Percentiles rank a stretch among this genome's conserved stretches.
Conservation (phyloP, 345 rosid species). For the Pugionium dolabratum region DNA sequence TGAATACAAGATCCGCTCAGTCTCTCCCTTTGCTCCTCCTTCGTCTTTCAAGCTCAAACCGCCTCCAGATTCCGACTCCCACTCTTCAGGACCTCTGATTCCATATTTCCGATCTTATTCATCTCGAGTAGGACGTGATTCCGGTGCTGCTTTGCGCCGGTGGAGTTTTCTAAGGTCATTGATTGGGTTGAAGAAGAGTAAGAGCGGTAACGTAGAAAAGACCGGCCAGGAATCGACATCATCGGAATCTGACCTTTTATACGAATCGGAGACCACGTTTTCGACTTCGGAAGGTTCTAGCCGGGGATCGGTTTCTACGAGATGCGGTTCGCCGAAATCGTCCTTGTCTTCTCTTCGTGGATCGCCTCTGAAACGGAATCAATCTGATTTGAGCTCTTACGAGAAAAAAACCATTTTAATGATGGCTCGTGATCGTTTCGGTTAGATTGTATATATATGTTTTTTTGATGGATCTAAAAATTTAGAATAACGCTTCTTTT, state of each 20-base stretch:
- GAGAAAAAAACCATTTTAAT: slow-evolving; percentile 15
- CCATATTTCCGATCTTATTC: slow-evolving; percentile 26
- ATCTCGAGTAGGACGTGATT: not conserved
- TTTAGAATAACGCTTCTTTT: not conserved
- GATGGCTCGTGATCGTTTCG: slow-evolving; percentile 22
- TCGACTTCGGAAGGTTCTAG: slow-evolving; percentile 31
- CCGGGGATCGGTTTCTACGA: slow-evolving; percentile 20
- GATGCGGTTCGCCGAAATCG: slow-evolving; percentile 31
- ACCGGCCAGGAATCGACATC: slow-evolving; percentile 17
- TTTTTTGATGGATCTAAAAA: not conserved
- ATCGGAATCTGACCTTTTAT: slow-evolving; percentile 16
- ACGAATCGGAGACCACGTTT: slow-evolving; percentile 26
- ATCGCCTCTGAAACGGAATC: slow-evolving; percentile 22
- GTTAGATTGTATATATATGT: slow-evolving; percentile 7
- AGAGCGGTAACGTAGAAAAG: slow-evolving; percentile 16
- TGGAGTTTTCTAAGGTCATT: slow-evolving; percentile 30
- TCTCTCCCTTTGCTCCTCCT: slow-evolving; percentile 38
- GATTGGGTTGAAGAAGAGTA: slow-evolving; percentile 31
- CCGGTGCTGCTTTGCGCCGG: not conserved
- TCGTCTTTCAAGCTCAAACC: slow-evolving; percentile 19
- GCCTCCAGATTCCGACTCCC: not conserved
- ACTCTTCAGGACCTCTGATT: slow-evolving; percentile 25
- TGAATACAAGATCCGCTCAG: slow-evolving; percentile 2
- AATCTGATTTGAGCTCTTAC: slow-evolving; percentile 33
- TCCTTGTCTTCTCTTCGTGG: slow-evolving; percentile 20